Evolutionary conservation across 805 yeast genomes (phyloP).

Genomic region (Sugiyamaella smithiae): DNA sequence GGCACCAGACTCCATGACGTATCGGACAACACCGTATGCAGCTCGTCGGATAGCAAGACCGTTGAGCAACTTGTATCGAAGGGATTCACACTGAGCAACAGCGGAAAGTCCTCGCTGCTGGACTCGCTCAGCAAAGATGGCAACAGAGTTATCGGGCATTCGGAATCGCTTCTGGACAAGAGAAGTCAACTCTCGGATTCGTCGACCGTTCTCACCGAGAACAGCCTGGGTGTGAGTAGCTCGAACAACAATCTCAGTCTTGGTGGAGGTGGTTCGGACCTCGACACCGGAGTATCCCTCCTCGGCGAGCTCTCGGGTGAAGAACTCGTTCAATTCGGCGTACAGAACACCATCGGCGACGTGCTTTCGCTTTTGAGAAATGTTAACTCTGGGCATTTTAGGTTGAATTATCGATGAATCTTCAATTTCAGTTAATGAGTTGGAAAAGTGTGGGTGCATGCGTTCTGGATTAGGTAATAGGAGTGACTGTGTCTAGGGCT

Average conservation of each 20-base stretch:
- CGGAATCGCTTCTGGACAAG: slow-evolving; percentile 98
- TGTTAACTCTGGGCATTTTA: slow-evolving; percentile 42
- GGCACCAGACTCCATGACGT: slow-evolving; percentile 99
- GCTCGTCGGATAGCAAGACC: slow-evolving; percentile 99
- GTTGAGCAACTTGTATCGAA: slow-evolving; percentile 94
- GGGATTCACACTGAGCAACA: slow-evolving; percentile 99
- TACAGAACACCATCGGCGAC: slow-evolving; percentile 99
- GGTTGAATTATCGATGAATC: slow-evolving; percentile 7
- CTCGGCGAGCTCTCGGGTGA: slow-evolving; percentile 99
- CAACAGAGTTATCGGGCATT: slow-evolving; percentile 88
- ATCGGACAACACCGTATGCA: slow-evolving; percentile 99
- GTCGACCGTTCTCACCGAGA: slow-evolving; percentile 99
- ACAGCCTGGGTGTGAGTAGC: slow-evolving; percentile 99
- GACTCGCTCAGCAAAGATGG: slow-evolving; percentile 97
- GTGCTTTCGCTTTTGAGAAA: slow-evolving; percentile 98
- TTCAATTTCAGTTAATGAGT: slow-evolving; percentile 1
- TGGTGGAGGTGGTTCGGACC: slow-evolving; percentile 97
- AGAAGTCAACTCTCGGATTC: slow-evolving; percentile 97
- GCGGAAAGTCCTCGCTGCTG: slow-evolving; percentile 99
- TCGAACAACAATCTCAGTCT: slow-evolving; percentile 97
- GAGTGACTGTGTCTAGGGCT: slow-evolving; percentile 9
- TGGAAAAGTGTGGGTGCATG: no score
- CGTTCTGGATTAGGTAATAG: slow-evolving; percentile 5
- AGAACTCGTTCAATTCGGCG: slow-evolving; percentile 99
- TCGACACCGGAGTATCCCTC: slow-evolving; percentile 99